Evolutionary conservation across 345 rosid genomes (phyloP), one percentile per base, ranked within the genome.

Genomic region (Dipteronia dyeriana): DNA sequence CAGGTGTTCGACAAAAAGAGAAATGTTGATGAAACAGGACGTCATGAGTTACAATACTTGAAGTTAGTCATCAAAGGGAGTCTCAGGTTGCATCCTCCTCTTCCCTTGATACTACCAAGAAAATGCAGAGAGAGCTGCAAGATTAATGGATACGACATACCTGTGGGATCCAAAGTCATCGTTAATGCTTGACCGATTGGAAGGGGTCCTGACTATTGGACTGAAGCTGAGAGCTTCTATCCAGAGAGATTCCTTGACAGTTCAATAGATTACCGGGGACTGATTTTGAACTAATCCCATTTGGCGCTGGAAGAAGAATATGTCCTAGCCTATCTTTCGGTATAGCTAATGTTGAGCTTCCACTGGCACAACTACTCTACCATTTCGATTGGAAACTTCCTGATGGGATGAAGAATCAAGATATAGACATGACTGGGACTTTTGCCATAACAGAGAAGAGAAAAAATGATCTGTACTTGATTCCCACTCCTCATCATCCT

Each of bases 71-170:
- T 43, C 47, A 43, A 43, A 43, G 47, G 9, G 77, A 76, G 80
- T n/a, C 45, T 79, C 17, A 79, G 86, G 53, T 43, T 81, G 19
- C 81, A 81, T 9, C 83, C 85, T 20, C 66, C 86, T 29, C 41
- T 9, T 39, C 82, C 85, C 13, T 45, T 84, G 17, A 34, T 81
- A 19, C 59, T 78, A 41, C 87, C 84, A 69, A 74, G 87, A 76
- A 85, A 82, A 79, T 25, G 41, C 5, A 19, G 63, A 17, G 25
- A 57, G 63, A 31, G 16, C 3, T 19, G 39, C 59, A 71, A 71
- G 68, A 39, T 82, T 4, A 26, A 66, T 41, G 82, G 80, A 0
- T 79, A 75, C 10, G 34, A 41, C 0, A 73, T 82, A 13, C 78
- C 82, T 0, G 75, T 54, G 3, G 75, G 61, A 10, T 59, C 78